Evolutionary conservation across 139 green algal genomes (phyloP), one percentile per base, ranked within the genome.

Genomic region (Volvox africanus): DNA sequence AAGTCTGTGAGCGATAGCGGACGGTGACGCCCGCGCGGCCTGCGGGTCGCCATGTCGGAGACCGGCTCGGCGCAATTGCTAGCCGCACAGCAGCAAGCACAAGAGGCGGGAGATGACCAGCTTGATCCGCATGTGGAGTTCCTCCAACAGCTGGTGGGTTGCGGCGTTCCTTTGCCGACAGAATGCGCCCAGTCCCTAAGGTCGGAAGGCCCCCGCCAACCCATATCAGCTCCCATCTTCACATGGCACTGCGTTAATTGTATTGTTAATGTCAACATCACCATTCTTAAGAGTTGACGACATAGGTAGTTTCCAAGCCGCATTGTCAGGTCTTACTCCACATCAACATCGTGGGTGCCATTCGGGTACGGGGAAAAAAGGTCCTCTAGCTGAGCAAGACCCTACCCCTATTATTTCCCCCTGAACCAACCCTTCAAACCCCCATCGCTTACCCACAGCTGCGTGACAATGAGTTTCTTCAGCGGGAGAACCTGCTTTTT

Each of bases 401-500:
- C 20, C 69, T n/a, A 16, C 69, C 69, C 69, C 17, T 78, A 13
- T 26, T 26, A n/a, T 32, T 26, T 20, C 36, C 62, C 35, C 22
- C 20, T 80, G 9, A 68, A 17, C 33, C 14, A 21, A 1, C 86
- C 77, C 55, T 28, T 71, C 67, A 37, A 24, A 24, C 35, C 71
- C 37, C 20, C 19, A 33, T 5, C 75, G 13, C 44, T 22, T 30
- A 1, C 24, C 50, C 79, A 76, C 94, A 95, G 94, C 89, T 94
- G 36, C 88, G 91, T 30, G 93, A 95, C n/a, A 95, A 95, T 86
- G 94, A 96, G 89, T 93, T 94, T 61, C 30, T 95, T 78, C 92
- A 95, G 61, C 76, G 88, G 13, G 94, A 96, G 36, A 96, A 96
- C 68, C 71, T 95, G 84, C 88, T 96, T 28, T 80, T 96, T 33